Percentiles rank a stretch among this genome's conserved stretches.
These are phyloP conservation scores for Trichoderma reesei DNA, from an alignment of 495 filamentous ascomycete species.

Conservation along the genomic window DNA sequence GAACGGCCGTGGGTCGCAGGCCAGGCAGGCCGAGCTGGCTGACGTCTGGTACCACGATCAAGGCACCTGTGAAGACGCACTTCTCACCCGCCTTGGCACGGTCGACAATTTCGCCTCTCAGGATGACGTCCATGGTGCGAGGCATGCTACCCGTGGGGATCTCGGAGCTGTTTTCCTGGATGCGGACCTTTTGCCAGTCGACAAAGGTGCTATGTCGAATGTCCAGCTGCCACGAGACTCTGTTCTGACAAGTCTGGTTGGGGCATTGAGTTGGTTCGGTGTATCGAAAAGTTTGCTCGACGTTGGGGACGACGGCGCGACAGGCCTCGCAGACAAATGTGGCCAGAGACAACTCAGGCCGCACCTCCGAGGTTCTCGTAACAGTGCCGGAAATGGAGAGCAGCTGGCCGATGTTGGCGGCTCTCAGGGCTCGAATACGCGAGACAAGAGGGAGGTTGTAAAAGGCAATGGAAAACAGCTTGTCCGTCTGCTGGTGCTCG, in stretches of 20 bases:
- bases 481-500: conserved; percentile 92
- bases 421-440: conserved; percentile 77
- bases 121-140: conserved; percentile 91
- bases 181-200: conserved; percentile 96
- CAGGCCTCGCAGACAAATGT: conserved; percentile 91
- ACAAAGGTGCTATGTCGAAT: conserved; percentile 96
- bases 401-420: conserved; percentile 82
- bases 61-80: conserved; percentile 89
- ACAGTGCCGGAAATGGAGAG: conserved; percentile 94
- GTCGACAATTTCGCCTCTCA: conserved; percentile 97
- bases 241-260: conserved; percentile 83
- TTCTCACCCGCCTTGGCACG: conserved; percentile 95
- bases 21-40: conserved; percentile 90
- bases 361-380: conserved; percentile 91
- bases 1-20: conserved; percentile 69
- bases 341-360: conserved; percentile 82
- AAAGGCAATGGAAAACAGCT: conserved; percentile 88
- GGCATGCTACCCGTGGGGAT: conserved; percentile 99
- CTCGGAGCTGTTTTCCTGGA: conserved; percentile 96
- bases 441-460: conserved; percentile 96
- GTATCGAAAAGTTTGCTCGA: conserved; percentile 97
- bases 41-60: conserved; percentile 96
- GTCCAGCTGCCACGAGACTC: conserved; percentile 82
- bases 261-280: conserved; percentile 95
- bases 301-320: conserved; percentile 66